phyloP scores from a whole-genome alignment of 495 filamentous ascomycete genomes.

The Penicillium samsonianum region DNA sequence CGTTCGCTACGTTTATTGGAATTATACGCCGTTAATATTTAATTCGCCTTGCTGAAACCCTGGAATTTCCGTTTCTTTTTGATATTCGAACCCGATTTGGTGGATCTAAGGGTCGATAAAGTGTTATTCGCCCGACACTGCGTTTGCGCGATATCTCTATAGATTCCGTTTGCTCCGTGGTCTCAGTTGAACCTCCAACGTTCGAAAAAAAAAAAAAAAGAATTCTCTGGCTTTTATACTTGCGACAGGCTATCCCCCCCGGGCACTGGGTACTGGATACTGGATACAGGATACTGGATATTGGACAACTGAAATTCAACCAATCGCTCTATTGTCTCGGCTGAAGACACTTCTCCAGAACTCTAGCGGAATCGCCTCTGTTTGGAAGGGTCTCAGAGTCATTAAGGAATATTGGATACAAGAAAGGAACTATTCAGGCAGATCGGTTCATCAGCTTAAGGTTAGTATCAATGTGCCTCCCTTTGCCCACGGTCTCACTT shows the following conservation, averaged over 20 bases:
- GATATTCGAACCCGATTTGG: constrained; percentile 2
- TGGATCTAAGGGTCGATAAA: constrained; percentile 2
- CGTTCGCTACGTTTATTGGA: constrained; percentile 45
- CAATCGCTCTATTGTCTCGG: constrained; percentile 36
- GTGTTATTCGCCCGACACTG: constrained; percentile 7
- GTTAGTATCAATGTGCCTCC: constrained; percentile 28
- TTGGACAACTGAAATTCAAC: constrained; percentile 7
- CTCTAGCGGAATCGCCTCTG: constrained; percentile 17
- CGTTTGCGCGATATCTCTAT: constrained; percentile 16
- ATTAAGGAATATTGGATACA: constrained; percentile 4
- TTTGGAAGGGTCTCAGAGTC: constrained; percentile 27
- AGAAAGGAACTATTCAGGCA: constrained; percentile 9
- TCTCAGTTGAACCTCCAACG: constrained; percentile 9
- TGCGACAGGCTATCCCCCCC: constrained; percentile 5
- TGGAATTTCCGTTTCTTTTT: neutral
- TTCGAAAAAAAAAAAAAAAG: constrained; percentile 18
- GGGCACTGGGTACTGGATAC: neutral
- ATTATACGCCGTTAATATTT: constrained; percentile 9
- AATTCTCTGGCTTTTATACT: constrained; percentile 8
- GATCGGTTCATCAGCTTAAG: constrained; percentile 26
- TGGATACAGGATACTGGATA: no score
- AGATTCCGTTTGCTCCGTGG: constrained; percentile 16
- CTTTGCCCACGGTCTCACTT: constrained; percentile 37
- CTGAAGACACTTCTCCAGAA: constrained; percentile 29
- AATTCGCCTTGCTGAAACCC: constrained; percentile 9